Conservation (phyloP, 805 yeast species). For the Metschnikowia similis region DNA sequence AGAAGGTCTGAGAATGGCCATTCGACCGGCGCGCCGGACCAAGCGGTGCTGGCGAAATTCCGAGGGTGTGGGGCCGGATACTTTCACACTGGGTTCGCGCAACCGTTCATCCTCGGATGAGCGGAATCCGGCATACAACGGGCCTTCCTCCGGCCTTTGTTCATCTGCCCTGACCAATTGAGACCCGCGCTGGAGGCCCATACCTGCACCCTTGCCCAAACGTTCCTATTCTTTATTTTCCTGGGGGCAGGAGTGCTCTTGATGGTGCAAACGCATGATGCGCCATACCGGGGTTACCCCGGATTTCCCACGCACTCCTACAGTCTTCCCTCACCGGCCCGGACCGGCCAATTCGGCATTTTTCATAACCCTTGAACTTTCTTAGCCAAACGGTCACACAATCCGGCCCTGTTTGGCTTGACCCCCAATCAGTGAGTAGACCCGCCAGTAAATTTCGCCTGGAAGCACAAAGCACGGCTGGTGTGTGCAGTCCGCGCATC, state of each 20-base stretch:
- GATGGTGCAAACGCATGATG: not conserved
- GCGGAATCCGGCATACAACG: not conserved
- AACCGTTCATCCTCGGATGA: constrained; percentile 1
- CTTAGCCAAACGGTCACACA: too few relatives aligned
- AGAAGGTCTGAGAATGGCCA: too few relatives aligned
- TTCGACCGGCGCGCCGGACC: too few relatives aligned
- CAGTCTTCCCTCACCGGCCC: too few relatives aligned
- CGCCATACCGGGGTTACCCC: constrained; percentile 9
- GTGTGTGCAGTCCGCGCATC: constrained; percentile 1
- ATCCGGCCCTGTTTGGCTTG: too few relatives aligned
- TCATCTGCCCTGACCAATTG: not conserved
- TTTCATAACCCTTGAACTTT: too few relatives aligned
- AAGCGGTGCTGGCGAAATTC: not conserved
- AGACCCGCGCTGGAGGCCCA: not conserved
- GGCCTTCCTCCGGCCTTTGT: not conserved
- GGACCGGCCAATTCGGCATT: too few relatives aligned
- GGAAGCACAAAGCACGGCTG: not conserved
- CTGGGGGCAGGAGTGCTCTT: not conserved
- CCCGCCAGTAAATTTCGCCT: too few relatives aligned
- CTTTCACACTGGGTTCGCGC: constrained; percentile 1
- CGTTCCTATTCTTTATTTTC: not conserved
- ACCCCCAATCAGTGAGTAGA: too few relatives aligned
- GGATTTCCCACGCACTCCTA: constrained; percentile 9
- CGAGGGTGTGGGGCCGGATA: not conserved
- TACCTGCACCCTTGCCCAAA: not conserved